These are phyloP conservation scores for Tetracladium maxilliforme DNA, from an alignment of 2,329 filamentous ascomycete species.

Conservation along the genomic window DNA sequence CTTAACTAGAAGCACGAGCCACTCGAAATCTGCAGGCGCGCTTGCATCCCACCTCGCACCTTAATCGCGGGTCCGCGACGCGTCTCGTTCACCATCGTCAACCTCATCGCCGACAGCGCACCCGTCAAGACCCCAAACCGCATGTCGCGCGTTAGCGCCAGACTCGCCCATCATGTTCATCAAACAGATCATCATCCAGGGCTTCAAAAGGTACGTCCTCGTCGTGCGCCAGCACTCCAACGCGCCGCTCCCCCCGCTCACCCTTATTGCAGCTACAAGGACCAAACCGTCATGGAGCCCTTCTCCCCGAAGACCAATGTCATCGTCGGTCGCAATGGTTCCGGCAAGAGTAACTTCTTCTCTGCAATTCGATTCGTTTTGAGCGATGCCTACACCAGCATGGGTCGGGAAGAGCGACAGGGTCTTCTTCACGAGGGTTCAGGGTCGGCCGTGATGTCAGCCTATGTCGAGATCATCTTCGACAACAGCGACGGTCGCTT, in stretches of 20 bases:
- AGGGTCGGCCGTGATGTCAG: slow-evolving; percentile 94
- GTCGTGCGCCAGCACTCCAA: neutral
- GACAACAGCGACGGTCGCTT: slow-evolving; percentile 96
- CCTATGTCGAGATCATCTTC: slow-evolving; percentile 98
- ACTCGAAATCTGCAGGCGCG: no score
- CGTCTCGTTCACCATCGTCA: no score
- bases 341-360: slow-evolving; percentile 99
- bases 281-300: slow-evolving; percentile 95
- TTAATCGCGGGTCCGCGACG: no score
- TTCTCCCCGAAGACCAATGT: slow-evolving; percentile 97
- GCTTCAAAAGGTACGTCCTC: slow-evolving; percentile 78
- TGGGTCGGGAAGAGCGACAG: slow-evolving; percentile 91
- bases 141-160: no score
- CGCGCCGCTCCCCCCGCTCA: slow-evolving; percentile 5
- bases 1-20: no score
- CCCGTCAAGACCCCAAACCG: no score
- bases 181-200: slow-evolving; percentile 99
- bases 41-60: no score
- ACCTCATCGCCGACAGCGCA: no score
- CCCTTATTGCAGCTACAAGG: slow-evolving; percentile 66
- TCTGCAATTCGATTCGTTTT: slow-evolving; percentile 96
- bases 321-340: slow-evolving; percentile 97
- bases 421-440: slow-evolving; percentile 96
- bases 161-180: no score
- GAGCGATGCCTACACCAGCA: slow-evolving; percentile 91